Base-by-base conservation (phyloP, 805 yeast genomes). In the Zygosaccharomyces gambellarensis region DNA sequence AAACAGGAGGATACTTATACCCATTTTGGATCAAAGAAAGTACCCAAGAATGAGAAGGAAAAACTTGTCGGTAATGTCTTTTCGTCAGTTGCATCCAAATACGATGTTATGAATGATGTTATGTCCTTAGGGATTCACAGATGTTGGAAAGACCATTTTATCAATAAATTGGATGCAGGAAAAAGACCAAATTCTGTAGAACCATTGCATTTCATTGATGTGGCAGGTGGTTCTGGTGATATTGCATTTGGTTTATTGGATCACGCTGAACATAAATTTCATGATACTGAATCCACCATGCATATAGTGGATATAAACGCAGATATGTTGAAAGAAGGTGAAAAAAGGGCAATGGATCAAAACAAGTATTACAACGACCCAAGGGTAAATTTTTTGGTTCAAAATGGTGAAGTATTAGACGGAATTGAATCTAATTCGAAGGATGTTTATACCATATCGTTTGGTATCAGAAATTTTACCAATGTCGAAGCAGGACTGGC, bases 181-280 rank as follows among this genome's bases (percentile, higher is more conserved):
- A 82, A 81, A 74, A 79, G 98, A 63, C 92, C 96, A 4, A 95
- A 92, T 41, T 64, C 71, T 1, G 79, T 81, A 11, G 79, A 83
- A 56, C 96, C 97, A 3, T 73, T 94, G 60, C 80, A 83, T 50
- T 92, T 94, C 63, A 76, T 94, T 55, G 99, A 94, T 69, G 98
- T 94, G 49, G 99, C 99, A 25, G 99, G 99, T 51, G 99, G 99
- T 22, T 89, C 98, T 9, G 99, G 99, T 42, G 99, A 94, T 64
- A 92, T 94, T 69, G 99, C 99, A 1, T 89, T 89, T 70, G 95
- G 99, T 2, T 77, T 94, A 54, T 74, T 94, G 53, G 96, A 90
- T 61, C 96, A 94, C 69, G 98, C 98, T 8, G 82, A 84, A 55
- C 70, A 74, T 36, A 80, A 82, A 54, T 88, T 82, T 64, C 83